Evolutionary conservation across 768 basidiomycete genomes (phyloP).

Genomic region (Trametes gibbosa): DNA sequence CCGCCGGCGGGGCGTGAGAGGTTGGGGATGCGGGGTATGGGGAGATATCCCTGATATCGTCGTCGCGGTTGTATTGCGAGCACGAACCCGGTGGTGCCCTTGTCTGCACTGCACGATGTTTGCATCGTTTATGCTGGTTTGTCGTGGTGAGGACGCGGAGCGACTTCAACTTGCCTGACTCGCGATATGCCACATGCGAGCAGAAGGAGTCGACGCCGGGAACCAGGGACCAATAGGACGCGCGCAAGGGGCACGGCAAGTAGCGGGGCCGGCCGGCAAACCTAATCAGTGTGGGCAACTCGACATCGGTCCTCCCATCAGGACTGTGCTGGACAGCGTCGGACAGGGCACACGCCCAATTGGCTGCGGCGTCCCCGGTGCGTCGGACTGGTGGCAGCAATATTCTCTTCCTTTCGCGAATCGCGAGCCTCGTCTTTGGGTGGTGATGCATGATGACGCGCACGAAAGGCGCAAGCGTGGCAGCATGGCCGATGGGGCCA

Average conservation of each 20-base stretch:
- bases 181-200: no score
- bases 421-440: no score
- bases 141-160: no score
- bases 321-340: neutral
- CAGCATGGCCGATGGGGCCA: neutral
- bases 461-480: neutral
- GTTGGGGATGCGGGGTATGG: neutral
- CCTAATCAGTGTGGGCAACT: slow-evolving; percentile 9
- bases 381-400: no score
- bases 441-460: slow-evolving; percentile 9
- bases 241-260: neutral
- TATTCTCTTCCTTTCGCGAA: no score
- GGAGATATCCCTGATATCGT: neutral
- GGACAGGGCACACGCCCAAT: neutral
- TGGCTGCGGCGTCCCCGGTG: no score
- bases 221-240: no score
- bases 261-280: slow-evolving; percentile 10
- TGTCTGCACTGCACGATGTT: no score
- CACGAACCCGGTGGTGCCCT: no score
- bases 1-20: neutral
- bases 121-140: no score
- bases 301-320: neutral
- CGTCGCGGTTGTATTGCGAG: no score
- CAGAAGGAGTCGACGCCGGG: neutral
- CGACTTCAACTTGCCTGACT: no score